Evolutionary conservation across 805 yeast species (phyloP).

Genomic region (Teunomyces panamensis): DNA sequence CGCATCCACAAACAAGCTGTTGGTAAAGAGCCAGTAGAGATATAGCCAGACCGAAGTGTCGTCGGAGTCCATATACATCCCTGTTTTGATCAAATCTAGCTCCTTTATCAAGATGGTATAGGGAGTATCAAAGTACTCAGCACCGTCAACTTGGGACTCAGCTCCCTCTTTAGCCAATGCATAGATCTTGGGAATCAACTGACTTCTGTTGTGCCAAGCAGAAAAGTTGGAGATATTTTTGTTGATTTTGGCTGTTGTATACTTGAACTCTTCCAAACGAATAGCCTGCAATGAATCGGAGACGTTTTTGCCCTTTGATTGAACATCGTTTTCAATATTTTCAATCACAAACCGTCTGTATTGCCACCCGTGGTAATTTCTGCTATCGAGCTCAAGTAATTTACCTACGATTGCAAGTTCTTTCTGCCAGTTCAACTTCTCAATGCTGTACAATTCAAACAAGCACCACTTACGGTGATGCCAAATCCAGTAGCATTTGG

Average conservation of each 20-base stretch:
- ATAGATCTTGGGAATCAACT: constrained; percentile 57
- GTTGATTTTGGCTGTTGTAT: constrained; percentile 75
- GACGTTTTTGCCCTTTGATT: constrained; percentile 1
- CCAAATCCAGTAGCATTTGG: constrained; percentile 98
- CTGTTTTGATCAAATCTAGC: constrained; percentile 68
- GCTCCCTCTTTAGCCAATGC: constrained; percentile 8
- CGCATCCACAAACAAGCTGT: constrained; percentile 34
- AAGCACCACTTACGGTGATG: constrained; percentile 86
- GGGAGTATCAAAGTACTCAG: constrained; percentile 25
- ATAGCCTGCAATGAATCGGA: constrained; percentile 21
- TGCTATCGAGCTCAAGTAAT: constrained; percentile 65
- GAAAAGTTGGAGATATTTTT: constrained; percentile 87
- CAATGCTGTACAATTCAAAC: constrained; percentile 39
- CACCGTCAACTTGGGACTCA: constrained; percentile 3
- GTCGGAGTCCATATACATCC: constrained; percentile 88
- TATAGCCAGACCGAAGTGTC: constrained; percentile 95
- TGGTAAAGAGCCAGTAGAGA: constrained; percentile 70
- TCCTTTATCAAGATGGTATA: constrained; percentile 50
- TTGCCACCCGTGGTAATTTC: constrained; percentile 96
- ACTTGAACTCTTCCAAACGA: constrained; percentile 58
- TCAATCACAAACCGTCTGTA: constrained; percentile 73
- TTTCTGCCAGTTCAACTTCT: constrained; percentile 57
- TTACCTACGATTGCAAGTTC: constrained; percentile 72
- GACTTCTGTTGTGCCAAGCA: constrained; percentile 91
- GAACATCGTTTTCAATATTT: constrained; percentile 28